A percentile compares a stretch with the other conserved stretches of the same genome.
These are phyloP conservation scores for Penicillium hordei DNA, from an alignment of 2,329 filamentous ascomycete species.

Conservation along the genomic window DNA sequence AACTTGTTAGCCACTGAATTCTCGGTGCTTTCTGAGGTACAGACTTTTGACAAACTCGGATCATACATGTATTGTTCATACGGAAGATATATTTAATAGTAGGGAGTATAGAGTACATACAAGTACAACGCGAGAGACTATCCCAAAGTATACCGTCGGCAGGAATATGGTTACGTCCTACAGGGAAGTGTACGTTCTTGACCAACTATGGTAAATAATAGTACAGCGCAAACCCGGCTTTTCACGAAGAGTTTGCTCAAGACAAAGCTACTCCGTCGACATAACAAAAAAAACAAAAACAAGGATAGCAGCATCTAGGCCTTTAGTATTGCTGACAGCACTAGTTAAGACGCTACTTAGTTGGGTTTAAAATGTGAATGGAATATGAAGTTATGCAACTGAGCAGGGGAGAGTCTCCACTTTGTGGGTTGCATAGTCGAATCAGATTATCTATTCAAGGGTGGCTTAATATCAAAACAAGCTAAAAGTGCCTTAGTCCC, in stretches of 20 bases:
- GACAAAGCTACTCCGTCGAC: background rate
- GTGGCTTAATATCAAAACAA: background rate
- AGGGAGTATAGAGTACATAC: background rate
- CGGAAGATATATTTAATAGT: too few species aligned
- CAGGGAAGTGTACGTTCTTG: background rate
- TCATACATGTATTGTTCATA: background rate
- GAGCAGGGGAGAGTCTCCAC: background rate
- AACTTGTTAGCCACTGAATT: background rate
- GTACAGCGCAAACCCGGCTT: background rate
- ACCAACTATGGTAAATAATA: background rate
- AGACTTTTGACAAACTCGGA: background rate
- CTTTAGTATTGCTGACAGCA: background rate
- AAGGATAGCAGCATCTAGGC: background rate
- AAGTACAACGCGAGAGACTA: background rate
- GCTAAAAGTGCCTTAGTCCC: too few species aligned
- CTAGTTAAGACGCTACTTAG: background rate
- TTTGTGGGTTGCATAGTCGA: background rate
- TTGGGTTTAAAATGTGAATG: background rate
- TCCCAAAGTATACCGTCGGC: background rate
- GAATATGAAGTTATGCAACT: conserved; percentile 3
- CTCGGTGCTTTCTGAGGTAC: background rate
- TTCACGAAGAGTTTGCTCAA: background rate
- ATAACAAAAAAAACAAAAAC: too few species aligned
- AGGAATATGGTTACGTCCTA: background rate
- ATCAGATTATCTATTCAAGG: background rate